Conservation (phyloP, 1,139 yeast species). For the Diutina scorzettiae region DNA sequence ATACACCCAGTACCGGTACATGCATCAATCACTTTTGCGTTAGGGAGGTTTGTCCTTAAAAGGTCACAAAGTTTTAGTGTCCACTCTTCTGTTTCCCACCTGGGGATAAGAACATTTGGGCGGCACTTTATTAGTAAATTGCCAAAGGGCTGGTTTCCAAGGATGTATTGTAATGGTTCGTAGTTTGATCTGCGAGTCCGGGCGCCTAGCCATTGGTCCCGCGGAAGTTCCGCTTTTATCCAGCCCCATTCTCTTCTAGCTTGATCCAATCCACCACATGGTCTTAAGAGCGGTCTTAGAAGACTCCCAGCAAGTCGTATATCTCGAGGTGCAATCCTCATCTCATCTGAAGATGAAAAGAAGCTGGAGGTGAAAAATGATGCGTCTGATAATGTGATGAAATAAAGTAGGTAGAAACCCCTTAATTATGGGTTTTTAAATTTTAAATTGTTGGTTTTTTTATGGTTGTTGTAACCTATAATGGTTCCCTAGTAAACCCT, state of each 20-base stretch:
- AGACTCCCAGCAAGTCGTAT: not conserved
- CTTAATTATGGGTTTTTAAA: too few relatives aligned
- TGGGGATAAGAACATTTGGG: conserved; percentile 67
- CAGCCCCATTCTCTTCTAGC: conserved; percentile 20
- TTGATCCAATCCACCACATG: not conserved
- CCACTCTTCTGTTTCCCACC: conserved; percentile 98
- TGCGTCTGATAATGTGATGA: not conserved
- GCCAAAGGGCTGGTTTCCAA: conserved; percentile 86
- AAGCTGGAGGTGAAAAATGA: not conserved
- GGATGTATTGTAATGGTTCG: conserved; percentile 71
- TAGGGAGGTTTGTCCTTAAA: not conserved
- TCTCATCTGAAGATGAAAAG: not conserved
- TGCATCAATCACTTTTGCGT: conserved; percentile 41
- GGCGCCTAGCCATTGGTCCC: conserved; percentile 23
- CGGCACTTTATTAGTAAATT: conserved; percentile 44
- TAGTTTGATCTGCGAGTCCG: conserved; percentile 27
- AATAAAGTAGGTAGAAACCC: too few relatives aligned
- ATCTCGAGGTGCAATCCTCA: not conserved
- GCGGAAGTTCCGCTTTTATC: conserved; percentile 30
- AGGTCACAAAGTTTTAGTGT: conserved; percentile 26
- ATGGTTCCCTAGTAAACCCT: too few relatives aligned
- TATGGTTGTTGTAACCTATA: too few relatives aligned
- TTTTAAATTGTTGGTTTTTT: too few relatives aligned
- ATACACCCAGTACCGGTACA: conserved; percentile 93
- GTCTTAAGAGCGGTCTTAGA: not conserved